A percentile compares a stretch with the other conserved stretches of the same genome.
phyloP scores from a whole-genome alignment of 2,329 filamentous ascomycete genomes.

The Monosporascus sp. region DNA sequence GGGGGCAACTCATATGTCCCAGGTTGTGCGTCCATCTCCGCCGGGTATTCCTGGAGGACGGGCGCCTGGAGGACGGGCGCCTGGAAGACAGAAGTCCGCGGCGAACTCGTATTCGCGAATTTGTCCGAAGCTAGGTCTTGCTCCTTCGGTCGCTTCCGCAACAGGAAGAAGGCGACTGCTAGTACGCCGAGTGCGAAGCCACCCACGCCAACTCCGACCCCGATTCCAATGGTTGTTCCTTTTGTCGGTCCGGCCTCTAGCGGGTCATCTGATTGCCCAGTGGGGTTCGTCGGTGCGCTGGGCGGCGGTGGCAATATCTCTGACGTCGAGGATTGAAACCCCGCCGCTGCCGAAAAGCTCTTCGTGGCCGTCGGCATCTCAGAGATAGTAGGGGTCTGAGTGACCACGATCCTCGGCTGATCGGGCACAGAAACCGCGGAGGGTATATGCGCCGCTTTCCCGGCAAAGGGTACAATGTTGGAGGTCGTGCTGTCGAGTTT shows the following conservation, averaged over 20 bases:
- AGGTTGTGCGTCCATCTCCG: too few relatives aligned
- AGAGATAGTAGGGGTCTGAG: background rate
- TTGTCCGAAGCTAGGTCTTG: background rate
- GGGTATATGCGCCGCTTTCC: background rate
- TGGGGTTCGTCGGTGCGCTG: background rate
- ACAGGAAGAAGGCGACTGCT: background rate
- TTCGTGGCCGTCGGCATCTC: background rate
- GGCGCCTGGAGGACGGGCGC: too few relatives aligned
- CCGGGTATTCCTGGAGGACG: too few relatives aligned
- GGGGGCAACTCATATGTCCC: too few relatives aligned
- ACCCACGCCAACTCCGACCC: background rate
- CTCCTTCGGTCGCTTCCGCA: background rate
- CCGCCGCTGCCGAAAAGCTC: background rate
- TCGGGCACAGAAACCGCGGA: background rate
- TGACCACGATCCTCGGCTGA: background rate
- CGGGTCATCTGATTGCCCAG: background rate
- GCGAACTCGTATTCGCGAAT: background rate
- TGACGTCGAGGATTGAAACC: background rate
- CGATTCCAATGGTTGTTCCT: background rate
- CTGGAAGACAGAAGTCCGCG: background rate
- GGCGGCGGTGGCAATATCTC: background rate
- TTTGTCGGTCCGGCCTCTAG: background rate
- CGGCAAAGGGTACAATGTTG: background rate
- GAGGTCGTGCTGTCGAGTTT: background rate
- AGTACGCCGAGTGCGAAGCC: background rate